These are phyloP conservation scores for Clarireedia sp. DNA, from an alignment of 2,329 filamentous ascomycete genomes.

Conservation along the genomic window DNA sequence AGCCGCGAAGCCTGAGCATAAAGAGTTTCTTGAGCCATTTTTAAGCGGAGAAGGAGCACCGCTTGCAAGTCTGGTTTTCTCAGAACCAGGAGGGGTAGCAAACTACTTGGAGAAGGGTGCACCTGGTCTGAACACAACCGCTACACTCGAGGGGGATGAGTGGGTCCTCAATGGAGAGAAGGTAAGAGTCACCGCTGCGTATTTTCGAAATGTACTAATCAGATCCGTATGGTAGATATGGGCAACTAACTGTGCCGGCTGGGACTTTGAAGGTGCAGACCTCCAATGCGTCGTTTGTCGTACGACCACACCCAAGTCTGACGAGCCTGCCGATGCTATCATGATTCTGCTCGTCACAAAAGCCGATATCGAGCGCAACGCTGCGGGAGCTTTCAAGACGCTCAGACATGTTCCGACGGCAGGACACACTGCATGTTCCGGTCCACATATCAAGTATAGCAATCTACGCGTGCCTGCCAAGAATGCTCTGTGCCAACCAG, in stretches of 20 bases:
- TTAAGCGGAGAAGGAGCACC: constrained; percentile 37
- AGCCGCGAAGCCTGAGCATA: constrained; percentile 33
- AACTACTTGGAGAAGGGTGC: constrained; percentile 45
- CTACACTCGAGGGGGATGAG: constrained; percentile 38
- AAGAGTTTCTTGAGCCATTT: constrained; percentile 40
- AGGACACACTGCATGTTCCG: constrained; percentile 41
- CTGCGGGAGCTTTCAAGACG: constrained; percentile 36
- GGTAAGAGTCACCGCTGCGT: constrained; percentile 22
- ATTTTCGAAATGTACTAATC: neutral
- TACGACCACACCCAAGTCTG: constrained; percentile 12
- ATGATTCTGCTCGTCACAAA: constrained; percentile 44
- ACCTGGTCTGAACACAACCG: constrained; percentile 41
- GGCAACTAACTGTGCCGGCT: constrained; percentile 47
- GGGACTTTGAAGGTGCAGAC: constrained; percentile 44
- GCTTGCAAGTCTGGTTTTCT: constrained; percentile 43
- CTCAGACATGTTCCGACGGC: constrained; percentile 37
- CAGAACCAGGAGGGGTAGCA: constrained; percentile 42
- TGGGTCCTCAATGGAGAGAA: constrained; percentile 49
- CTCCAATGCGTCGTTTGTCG: constrained; percentile 46
- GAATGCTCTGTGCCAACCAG: constrained; percentile 39
- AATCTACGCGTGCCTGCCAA: constrained; percentile 39
- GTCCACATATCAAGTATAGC: constrained; percentile 41
- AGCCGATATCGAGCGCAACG: constrained; percentile 39
- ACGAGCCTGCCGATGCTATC: constrained; percentile 31
- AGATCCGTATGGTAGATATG: constrained; percentile 34